Base-by-base conservation (phyloP, 129 eudicot species). In the Helichrysum umbraculigerum region DNA sequence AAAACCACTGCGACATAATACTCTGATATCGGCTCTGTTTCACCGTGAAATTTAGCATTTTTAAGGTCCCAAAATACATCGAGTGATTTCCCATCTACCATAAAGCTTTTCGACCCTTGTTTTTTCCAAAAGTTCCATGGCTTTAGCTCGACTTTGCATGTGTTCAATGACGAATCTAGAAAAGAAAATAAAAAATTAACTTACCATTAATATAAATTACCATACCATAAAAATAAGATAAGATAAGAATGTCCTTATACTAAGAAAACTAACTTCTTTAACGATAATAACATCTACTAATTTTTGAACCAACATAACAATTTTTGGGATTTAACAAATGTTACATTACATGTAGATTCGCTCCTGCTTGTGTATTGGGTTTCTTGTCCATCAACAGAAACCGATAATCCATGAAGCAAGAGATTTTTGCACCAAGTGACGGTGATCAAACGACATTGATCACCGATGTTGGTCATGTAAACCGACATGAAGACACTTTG, bases 121-220 rank as follows among this genome's bases (percentile, higher is more conserved):
- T 94, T 94, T 64, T 91, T 82, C 98, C 98, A 94, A 76, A 94
- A 94, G 67, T 89, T 84, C 97, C 97, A 94, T 6, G 98, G 98
- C 78, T 94, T 94, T 22, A 94, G 85, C 88, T 94, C 98, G 17
- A 94, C 82, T 84, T 94, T 94, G 71, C 98, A 94, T 7, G 80
- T 85, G n/a, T 47, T 47, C 6, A 3, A 5, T 4, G 54, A 0
- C 54, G n/a, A 17, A 47, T 47, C 54, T 47, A 14, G 54, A 47
- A 47, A 14, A 25, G 28, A 34, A 2, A 10, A 44, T 10, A 44
- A 44, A 12, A 47, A 47, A 47, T 47, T 3, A 41, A 3, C 2
- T 5, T 47, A 47, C 54, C 17, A 44, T 44, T 17, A 39, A n/a
- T n/a, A n/a, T 39, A 39, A 39, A 39, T 39, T 39, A 39, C 44